Evolutionary conservation across 129 eudicot species (phyloP), one percentile per base, ranked within the genome.

Genomic region (Saposhnikovia divaricata): DNA sequence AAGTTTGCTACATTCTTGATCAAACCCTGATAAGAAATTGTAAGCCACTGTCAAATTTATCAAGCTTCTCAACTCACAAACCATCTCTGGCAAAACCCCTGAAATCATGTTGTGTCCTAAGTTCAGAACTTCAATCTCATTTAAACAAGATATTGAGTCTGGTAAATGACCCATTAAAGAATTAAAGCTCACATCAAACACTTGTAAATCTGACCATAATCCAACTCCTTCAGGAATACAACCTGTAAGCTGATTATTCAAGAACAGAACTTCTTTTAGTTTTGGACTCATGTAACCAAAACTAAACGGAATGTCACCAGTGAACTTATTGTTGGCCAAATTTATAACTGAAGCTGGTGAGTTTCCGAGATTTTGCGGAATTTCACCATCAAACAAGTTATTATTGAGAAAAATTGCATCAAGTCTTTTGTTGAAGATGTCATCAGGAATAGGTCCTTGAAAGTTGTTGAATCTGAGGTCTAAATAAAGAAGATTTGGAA

Each of bases 331-430:
- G 84, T 94, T 90, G 19, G 98, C 97, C 40, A 94, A 71, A 80
- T 94, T 94, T 12, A 94, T 87, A 48, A 94, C 98, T 13, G 98
- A 94, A 70, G 98, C 98, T 7, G 96, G 93, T 0, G 98, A 94
- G 46, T 87, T 92, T 3, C 92, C 98, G 38, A 94, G 74, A 81
- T 84, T 94, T 47, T 82, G 81, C 1, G 98, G 98, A 59, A 94
- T 84, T 48, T 87, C 83, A n/a, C 97, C 93, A 23, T 65, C 68
- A 57, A 94, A 94, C 25, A 76, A 80, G 73, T 94, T 94, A 75
- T 92, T 91, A 79, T 94, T 94, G 13, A 94, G 83, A 69, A 94
- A 89, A 72, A 94, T 94, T 42, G 98, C 98, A 79, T 94, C 98
- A 34, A 94, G 96, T 15, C 73, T 85, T 61, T 74, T 89, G 84